These are phyloP conservation scores for Leccinum olivaceopallidum DNA, from an alignment of 768 basidiomycete genomes.

Conservation along the genomic window DNA sequence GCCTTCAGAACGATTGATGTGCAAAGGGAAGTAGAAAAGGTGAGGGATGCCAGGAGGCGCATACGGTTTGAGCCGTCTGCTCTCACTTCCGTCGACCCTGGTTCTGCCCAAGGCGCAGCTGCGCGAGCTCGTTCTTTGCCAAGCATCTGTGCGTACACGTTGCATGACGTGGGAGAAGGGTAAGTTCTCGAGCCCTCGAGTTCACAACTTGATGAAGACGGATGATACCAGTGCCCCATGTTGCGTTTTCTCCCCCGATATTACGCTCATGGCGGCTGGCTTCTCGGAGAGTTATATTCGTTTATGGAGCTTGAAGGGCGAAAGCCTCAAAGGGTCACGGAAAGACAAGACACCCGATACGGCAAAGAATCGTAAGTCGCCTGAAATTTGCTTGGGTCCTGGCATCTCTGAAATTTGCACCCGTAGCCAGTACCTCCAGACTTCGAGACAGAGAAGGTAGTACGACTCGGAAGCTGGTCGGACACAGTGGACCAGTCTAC, in stretches of 20 bases:
- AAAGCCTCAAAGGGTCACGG: constrained; percentile 74
- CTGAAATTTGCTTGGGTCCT: not conserved
- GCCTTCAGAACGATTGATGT: constrained; percentile 86
- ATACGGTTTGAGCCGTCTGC: constrained; percentile 84
- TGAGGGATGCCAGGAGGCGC: constrained; percentile 88
- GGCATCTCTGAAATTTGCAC: constrained; percentile 3
- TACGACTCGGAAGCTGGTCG: constrained; percentile 92
- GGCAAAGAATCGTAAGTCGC: constrained; percentile 66
- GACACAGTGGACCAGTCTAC: constrained; percentile 96
- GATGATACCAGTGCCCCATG: constrained; percentile 65
- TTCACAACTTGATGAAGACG: constrained; percentile 12
- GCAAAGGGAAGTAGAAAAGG: constrained; percentile 84
- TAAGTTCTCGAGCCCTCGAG: constrained; percentile 38
- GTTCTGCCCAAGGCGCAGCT: constrained; percentile 57
- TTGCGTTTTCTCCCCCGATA: constrained; percentile 87
- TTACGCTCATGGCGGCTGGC: constrained; percentile 90
- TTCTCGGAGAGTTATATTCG: constrained; percentile 95
- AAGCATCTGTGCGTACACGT: constrained; percentile 92
- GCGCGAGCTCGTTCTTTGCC: constrained; percentile 69
- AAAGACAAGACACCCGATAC: constrained; percentile 72
- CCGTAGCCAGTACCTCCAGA: constrained; percentile 54
- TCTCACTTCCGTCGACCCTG: constrained; percentile 55
- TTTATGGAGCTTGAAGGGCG: constrained; percentile 93
- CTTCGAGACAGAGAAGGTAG: constrained; percentile 76
- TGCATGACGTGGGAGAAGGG: constrained; percentile 97